A percentile compares a stretch with the other conserved stretches of the same genome.
Conservation (phyloP, 345 rosid genomes). For the Linum lewisii region DNA sequence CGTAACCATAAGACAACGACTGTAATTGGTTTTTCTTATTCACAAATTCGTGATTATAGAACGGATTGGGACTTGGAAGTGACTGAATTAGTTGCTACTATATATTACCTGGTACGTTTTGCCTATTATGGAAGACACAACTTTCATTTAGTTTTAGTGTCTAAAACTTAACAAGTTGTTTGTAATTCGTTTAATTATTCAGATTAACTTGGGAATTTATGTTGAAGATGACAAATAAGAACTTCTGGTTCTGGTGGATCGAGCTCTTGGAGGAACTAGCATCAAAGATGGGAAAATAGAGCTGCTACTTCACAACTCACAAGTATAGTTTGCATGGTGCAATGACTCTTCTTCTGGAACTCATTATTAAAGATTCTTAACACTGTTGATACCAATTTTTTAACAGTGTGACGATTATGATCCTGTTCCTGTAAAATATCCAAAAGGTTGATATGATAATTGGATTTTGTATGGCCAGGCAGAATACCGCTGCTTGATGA, state of each 20-base stretch:
- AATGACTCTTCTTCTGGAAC: too few relatives aligned
- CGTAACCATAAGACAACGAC: slow-evolving; percentile 2
- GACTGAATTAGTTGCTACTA: slow-evolving; percentile 83
- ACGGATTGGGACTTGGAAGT: slow-evolving; percentile 90
- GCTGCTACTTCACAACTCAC: slow-evolving; percentile 87
- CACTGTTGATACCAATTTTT: too few relatives aligned
- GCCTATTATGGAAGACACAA: neutral
- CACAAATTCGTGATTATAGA: slow-evolving; percentile 86
- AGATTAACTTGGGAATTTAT: slow-evolving; percentile 83
- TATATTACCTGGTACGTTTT: slow-evolving; percentile 78
- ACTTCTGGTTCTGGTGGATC: slow-evolving; percentile 80
- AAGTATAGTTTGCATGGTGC: slow-evolving; percentile 33
- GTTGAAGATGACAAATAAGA: slow-evolving; percentile 56
- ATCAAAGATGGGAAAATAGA: slow-evolving; percentile 76
- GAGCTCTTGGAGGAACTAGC: slow-evolving; percentile 83
- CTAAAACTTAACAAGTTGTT: neutral
- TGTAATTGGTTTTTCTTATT: slow-evolving; percentile 1
- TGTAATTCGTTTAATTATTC: slow-evolving; percentile 13
- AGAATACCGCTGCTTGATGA: slow-evolving; percentile 90
- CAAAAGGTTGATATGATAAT: slow-evolving; percentile 9
- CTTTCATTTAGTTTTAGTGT: neutral
- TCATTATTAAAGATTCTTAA: slow-evolving; percentile 6
- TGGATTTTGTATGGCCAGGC: neutral
- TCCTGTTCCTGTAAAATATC: too few relatives aligned
- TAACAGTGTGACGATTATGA: too few relatives aligned